A percentile compares a stretch with the other conserved stretches of the same genome.
These are phyloP conservation scores for Aspergillus arachidicola DNA, from an alignment of 2,329 filamentous ascomycete genomes.

Conservation along the genomic window DNA sequence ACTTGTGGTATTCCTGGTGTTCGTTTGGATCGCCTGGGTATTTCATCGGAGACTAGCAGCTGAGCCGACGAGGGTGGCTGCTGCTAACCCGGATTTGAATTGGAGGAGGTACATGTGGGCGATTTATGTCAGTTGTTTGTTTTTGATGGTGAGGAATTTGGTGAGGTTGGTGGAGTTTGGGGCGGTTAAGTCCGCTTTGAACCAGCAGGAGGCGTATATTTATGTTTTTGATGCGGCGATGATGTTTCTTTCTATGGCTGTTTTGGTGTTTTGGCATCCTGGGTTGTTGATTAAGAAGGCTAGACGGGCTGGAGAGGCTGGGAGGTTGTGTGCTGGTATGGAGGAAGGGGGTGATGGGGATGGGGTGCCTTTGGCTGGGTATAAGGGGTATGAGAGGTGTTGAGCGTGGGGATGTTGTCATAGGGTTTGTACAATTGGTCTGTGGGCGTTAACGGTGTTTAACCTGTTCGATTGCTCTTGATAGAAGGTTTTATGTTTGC, in stretches of 20 bases:
- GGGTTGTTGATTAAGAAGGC: constrained; percentile 5
- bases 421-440: background rate
- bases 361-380: constrained; percentile 2
- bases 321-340: background rate
- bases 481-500: background rate
- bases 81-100: constrained; percentile 14
- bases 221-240: constrained; percentile 28
- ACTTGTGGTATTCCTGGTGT: constrained; percentile 31
- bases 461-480: background rate
- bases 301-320: background rate
- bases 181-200: constrained; percentile 27
- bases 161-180: constrained; percentile 33
- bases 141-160: constrained; percentile 40
- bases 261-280: constrained; percentile 2
- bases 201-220: constrained; percentile 37
- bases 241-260: background rate
- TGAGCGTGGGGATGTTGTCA: background rate
- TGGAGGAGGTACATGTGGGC: constrained; percentile 23
- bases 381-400: background rate
- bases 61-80: constrained; percentile 20
- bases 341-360: background rate
- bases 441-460: background rate
- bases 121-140: constrained; percentile 26
- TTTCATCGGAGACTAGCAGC: constrained; percentile 27
- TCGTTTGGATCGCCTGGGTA: constrained; percentile 25